Evolutionary conservation across 306 rosid genomes (phyloP), one percentile per base, ranked within the genome.

Genomic region (Mucuna pruriens): DNA sequence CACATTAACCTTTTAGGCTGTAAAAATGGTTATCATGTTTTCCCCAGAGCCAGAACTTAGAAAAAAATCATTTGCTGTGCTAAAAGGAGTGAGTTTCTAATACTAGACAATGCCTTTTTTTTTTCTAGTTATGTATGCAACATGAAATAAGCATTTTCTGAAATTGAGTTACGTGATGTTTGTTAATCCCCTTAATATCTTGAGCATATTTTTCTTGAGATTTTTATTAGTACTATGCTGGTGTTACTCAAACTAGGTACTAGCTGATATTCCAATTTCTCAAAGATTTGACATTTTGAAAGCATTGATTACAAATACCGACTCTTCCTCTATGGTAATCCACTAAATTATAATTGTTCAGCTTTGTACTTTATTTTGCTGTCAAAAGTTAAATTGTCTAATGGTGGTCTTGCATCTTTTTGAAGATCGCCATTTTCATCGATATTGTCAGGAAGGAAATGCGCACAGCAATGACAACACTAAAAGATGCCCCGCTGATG

Each of bases 281-380:
- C 89, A 91, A 72, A 91, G 94, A 78, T 85, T 91, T 16, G 93
- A 95, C 88, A 83, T 92, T 78, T 73, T 93, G 39, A 80, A 83
- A 82, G 91, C 94, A 2, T 82, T 93, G 85, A 93, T 95, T 84
- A 83, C 69, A 80, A 92, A 85, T 33, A 87, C 93, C 1, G 91
- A 88, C 70, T 90, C 98, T 61, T 75, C 99, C 81, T 90, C 98
- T 31, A 91, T 95, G 99, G 99, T 93, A 85, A 68, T 73, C 29
- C 72, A 64, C 80, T 77, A 11, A 61, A 81, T 20, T 69, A 66
- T 20, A 61, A 61, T 84, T 65, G 31, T 75, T 48, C 25, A 44
- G 7, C 77, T 38, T 51, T 67, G 44, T 4, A 25, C 48, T 81
- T 61, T 23, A 61, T 51, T 44, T 33, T 46, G 31, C 71, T 16